Evolutionary conservation across 2,329 filamentous ascomycete species (phyloP), one percentile per base, ranked within the genome.

Genomic region (Alternaria infectoria): DNA sequence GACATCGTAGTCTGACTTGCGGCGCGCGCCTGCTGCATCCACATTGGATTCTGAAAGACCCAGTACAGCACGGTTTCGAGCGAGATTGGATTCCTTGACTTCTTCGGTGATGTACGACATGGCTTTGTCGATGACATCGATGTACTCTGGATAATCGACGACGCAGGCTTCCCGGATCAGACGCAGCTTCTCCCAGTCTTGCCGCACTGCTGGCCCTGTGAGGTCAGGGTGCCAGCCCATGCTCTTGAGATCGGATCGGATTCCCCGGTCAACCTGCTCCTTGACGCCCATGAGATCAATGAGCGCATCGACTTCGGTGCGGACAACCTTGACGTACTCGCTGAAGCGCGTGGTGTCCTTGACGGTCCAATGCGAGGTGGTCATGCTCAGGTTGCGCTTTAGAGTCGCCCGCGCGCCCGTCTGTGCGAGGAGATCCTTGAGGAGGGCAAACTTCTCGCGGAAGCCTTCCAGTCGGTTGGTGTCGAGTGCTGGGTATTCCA

Each of bases 151-250:
- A 58, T 84, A 84, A 50, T 82, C 78, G 6, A 70, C 68, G 40
- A 74, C 71, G 57, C 81, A 83, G 6, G 80, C 79, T 61, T 83
- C 81, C n/a, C 78, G 73, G 30, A 85, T 78, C 8, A 84, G 73
- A 17, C 75, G 70, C n/a, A 84, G 69, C 69, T 84, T 84, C 44
- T 77, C 75, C 77, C 74, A 78, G 40, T 80, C 78, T 21, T 74
- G 68, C 43, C 71, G 67, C 6, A 79, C 72, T 11, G 72, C 49
- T 11, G 74, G 70, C 0, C 73, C 73, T 10, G 78, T 77, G 9
- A 81, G 74, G 56, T 84, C 82, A 3, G 83, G 76, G 68, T 84
- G 83, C 83, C 83, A 84, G n/a, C 81, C 83, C 71, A 84, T 81
- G 12, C 79, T 77, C 40, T 79, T 78, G 59, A 84, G 83, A 55